Conservation (phyloP, 2,329 filamentous ascomycete genomes). For the Calonectria pseudoreteaudii region DNA sequence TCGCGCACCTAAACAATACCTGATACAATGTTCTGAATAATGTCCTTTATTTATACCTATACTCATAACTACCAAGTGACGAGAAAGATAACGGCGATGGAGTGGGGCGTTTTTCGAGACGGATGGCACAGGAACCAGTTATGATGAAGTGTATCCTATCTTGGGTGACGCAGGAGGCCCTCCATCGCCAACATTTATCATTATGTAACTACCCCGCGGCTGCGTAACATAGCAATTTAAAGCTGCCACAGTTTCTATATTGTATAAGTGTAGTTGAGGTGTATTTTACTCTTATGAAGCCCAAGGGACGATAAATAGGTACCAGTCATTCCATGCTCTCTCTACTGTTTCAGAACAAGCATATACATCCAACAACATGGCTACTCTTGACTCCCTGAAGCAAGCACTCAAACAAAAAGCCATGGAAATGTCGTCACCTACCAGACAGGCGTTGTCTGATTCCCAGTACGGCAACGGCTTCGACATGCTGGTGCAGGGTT, state of each 20-base stretch:
- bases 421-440: constrained; percentile 34
- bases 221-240: neutral
- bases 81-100: neutral
- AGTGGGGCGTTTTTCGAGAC: neutral
- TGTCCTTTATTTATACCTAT: too few species aligned
- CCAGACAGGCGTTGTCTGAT: constrained; percentile 56
- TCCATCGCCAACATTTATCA: neutral
- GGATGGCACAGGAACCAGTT: neutral
- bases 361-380: constrained; percentile 20
- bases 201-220: neutral
- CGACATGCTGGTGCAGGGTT: constrained; percentile 51
- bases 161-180: neutral
- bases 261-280: neutral
- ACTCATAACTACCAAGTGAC: neutral
- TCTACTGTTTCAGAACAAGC: neutral
- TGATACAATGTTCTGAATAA: neutral
- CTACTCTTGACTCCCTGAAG: constrained; percentile 57
- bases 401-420: constrained; percentile 50
- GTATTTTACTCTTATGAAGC: neutral
- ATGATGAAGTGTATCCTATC: neutral
- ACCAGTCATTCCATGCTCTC: too few species aligned
- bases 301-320: neutral
- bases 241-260: neutral
- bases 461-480: constrained; percentile 62
- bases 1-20: neutral